Percentiles rank a stretch among this genome's conserved stretches.
Conservation (phyloP, 2,329 filamentous ascomycete species). For the Alternaria postmessia region DNA sequence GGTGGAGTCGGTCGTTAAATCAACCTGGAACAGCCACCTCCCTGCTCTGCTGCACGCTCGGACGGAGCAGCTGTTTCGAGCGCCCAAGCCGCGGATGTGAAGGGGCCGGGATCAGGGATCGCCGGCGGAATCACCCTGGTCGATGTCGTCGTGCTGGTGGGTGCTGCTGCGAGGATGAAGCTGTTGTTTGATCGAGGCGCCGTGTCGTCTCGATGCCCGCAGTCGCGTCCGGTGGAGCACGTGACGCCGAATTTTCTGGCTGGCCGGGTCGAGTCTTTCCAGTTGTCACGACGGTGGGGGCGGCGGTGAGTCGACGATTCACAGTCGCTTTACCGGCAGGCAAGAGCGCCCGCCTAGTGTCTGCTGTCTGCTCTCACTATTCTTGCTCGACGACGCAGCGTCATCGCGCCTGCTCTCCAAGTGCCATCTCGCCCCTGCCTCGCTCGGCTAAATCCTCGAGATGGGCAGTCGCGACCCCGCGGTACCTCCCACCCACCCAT, state of each 20-base stretch:
- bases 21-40: slow-evolving; percentile 50
- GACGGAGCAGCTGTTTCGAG: slow-evolving; percentile 37
- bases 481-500: slow-evolving; percentile 13
- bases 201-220: background rate
- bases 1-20: slow-evolving; percentile 48
- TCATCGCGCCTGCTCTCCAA: slow-evolving; percentile 7
- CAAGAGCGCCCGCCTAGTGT: background rate
- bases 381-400: background rate
- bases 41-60: slow-evolving; percentile 42
- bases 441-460: slow-evolving; percentile 36
- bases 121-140: slow-evolving; percentile 20
- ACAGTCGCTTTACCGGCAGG: background rate
- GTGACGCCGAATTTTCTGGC: slow-evolving; percentile 19
- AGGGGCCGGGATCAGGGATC: slow-evolving; percentile 40
- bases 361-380: background rate
- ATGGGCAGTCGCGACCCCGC: slow-evolving; percentile 23
- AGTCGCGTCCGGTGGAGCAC: slow-evolving; percentile 27
- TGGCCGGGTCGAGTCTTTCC: background rate
- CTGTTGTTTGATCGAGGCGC: background rate
- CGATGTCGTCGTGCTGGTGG: background rate
- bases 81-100: slow-evolving; percentile 38
- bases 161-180: background rate
- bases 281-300: background rate
- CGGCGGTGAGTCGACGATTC: background rate
- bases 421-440: slow-evolving; percentile 1